A percentile compares a stretch with the other conserved stretches of the same genome.
Conservation (phyloP, 2,329 filamentous ascomycete species). For the Fusarium sp. region DNA sequence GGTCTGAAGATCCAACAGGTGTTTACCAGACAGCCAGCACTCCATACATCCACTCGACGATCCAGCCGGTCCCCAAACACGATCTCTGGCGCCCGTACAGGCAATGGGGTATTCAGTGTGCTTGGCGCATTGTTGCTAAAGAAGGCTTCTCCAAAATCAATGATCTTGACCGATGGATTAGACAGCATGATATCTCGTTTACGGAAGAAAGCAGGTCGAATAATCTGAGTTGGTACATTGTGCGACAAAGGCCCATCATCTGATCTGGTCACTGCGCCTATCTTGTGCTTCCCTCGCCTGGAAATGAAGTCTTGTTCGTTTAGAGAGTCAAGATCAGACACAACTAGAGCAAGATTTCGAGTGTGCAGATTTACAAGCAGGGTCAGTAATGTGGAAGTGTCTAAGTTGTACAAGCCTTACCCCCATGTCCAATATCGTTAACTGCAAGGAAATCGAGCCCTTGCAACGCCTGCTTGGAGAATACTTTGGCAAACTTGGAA, state of each 20-base stretch:
- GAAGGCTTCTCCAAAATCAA: conserved; percentile 43
- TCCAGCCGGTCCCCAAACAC: conserved; percentile 30
- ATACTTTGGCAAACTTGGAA: background rate
- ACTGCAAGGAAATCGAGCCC: conserved; percentile 28
- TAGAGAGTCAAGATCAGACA: background rate
- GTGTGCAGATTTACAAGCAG: conserved; percentile 32
- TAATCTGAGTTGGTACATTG: conserved; percentile 21
- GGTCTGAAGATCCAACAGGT: no score
- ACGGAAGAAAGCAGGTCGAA: conserved; percentile 15
- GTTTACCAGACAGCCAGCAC: no score
- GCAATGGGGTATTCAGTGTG: conserved; percentile 29
- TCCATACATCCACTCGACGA: no score
- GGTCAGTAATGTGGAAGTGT: background rate
- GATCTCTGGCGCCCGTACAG: conserved; percentile 38
- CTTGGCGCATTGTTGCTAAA: conserved; percentile 2
- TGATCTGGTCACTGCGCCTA: conserved; percentile 3
- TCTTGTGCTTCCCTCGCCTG: conserved; percentile 18
- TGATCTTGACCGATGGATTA: conserved; percentile 30
- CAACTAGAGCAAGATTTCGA: conserved; percentile 27
- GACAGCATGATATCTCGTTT: background rate
- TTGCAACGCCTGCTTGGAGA: conserved; percentile 28
- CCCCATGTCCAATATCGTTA: conserved; percentile 36
- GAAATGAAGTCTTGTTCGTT: conserved; percentile 19
- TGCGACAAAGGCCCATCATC: background rate
- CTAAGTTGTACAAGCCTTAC: background rate